Percentiles rank a stretch among this genome's conserved stretches.
phyloP scores from a whole-genome alignment of 305 asterid genomes.

The Caryopteris hybrid region DNA sequence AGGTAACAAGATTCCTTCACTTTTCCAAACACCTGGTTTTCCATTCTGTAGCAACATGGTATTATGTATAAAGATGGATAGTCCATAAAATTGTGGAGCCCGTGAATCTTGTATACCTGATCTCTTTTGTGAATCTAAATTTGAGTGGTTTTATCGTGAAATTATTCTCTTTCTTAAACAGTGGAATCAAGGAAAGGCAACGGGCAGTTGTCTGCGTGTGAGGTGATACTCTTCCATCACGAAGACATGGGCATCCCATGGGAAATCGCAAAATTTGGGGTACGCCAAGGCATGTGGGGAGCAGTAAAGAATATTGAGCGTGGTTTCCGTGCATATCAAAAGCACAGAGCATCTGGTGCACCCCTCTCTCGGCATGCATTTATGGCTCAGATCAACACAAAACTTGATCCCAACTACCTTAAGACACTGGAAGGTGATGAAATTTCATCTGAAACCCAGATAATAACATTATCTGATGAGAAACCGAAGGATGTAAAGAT shows the following conservation, averaged over 20 bases:
- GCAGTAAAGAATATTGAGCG: conserved; percentile 62
- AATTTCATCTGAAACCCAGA: conserved; percentile 30
- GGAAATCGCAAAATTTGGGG: conserved; percentile 82
- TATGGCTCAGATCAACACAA: conserved; percentile 77
- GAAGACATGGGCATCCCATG: conserved; percentile 98
- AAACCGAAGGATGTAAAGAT: conserved; percentile 41
- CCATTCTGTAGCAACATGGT: neutral
- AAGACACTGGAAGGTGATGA: conserved; percentile 31
- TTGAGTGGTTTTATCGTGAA: too few species aligned
- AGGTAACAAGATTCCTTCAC: conserved; percentile 36
- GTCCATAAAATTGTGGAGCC: neutral
- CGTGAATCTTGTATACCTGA: neutral
- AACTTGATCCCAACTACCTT: conserved; percentile 47
- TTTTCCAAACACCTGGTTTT: conserved; percentile 3
- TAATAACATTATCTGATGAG: conserved; percentile 26
- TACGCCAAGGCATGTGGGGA: conserved; percentile 90
- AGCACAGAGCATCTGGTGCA: conserved; percentile 43
- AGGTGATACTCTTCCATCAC: conserved; percentile 74
- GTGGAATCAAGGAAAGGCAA: conserved; percentile 65
- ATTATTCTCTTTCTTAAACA: conserved; percentile 18
- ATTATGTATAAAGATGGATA: neutral
- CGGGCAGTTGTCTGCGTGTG: conserved; percentile 59
- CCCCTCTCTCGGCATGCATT: conserved; percentile 52
- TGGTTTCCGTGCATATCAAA: conserved; percentile 71
- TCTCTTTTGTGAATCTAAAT: too few species aligned